Evolutionary conservation across 129 eudicot species (phyloP), one percentile per base, ranked within the genome.

Genomic region (Arctium lappa): DNA sequence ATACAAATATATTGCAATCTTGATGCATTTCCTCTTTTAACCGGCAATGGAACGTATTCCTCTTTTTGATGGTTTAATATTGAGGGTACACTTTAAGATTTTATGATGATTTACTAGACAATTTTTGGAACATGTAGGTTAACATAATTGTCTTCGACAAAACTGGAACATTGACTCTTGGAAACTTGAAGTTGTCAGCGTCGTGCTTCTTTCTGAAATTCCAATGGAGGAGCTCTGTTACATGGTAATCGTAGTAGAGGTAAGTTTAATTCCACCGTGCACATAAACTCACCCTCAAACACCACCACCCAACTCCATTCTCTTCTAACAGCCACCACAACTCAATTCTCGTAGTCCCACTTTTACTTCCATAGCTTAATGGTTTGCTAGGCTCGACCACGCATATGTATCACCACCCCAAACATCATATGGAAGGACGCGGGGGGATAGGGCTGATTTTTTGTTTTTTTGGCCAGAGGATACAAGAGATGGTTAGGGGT

Each of bases 91-190:
- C 22, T 76, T 83, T 1, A 33, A 50, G 71, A 69, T n/a, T 72
- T 48, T 8, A 37, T 69, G 60, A 69, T 46, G 22, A 27, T 69
- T 36, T 50, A 69, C 18, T 77, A 36, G 13, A 60, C 46, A 6
- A 18, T n/a, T 10, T 72, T 74, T 13, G 70, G 32, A 69, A 69
- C 60, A 16, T 81, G 76, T 40, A 85, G 88, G 88, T 86, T 48
- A 86, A 86, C 68, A 76, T 80, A 36, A 81, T 86, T 73, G 88
- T 86, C 2, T 86, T 86, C 50, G 88, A 86, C 39, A 86, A 86
- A 68, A 86, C 88, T n/a, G 88, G 88, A 37, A 86, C 88, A 36
- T 50, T 86, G 75, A 86, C 88, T 31, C 79, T 86, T 72, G 88
- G 88, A 72, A 86, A 82, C 88, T 86, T 0, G 75, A 81, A 38